phyloP scores from a whole-genome alignment of 2,329 filamentous ascomycete species.

The Ceratocystis alfenasii region DNA sequence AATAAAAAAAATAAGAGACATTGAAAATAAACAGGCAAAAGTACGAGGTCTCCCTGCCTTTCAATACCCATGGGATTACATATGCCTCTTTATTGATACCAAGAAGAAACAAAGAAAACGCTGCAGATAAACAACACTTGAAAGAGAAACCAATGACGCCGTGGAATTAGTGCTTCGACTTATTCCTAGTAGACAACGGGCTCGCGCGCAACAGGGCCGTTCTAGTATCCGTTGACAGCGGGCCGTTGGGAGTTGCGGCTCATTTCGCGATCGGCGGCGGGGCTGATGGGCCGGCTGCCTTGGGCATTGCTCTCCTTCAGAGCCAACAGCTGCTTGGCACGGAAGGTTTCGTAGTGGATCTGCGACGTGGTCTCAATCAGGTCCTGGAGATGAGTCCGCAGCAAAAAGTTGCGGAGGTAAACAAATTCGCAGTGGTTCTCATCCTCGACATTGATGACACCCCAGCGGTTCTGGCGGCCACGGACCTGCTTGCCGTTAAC shows the following conservation, averaged over 20 bases:
- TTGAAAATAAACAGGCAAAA: conserved; percentile 10
- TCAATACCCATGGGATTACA: conserved; percentile 5
- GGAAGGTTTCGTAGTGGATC: conserved; percentile 99
- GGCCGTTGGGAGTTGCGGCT: conserved; percentile 94
- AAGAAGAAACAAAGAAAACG: conserved; percentile 20
- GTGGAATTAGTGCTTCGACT: conserved; percentile 5
- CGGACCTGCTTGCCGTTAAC: conserved; percentile 96
- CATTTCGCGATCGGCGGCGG: conserved; percentile 83
- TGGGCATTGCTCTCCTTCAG: conserved; percentile 96
- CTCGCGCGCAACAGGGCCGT: conserved; percentile 19
- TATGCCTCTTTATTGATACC: conserved; percentile 13
- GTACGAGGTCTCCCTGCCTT: neutral
- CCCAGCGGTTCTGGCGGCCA: conserved; percentile 97
- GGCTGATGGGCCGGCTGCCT: conserved; percentile 81
- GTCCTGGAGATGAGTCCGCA: conserved; percentile 94
- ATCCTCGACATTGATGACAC: conserved; percentile 98
- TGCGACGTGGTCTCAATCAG: conserved; percentile 98
- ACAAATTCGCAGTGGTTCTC: conserved; percentile 99
- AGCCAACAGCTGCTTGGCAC: conserved; percentile 93
- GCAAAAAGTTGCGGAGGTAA: conserved; percentile 95
- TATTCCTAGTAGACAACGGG: conserved; percentile 4
- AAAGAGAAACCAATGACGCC: conserved; percentile 17
- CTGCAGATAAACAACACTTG: conserved; percentile 22
- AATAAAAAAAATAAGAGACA: conserved; percentile 25
- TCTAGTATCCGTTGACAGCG: conserved; percentile 97